Evolutionary conservation across 2,329 filamentous ascomycete genomes (phyloP).

Genomic region (Plenodomus tracheiphilus): DNA sequence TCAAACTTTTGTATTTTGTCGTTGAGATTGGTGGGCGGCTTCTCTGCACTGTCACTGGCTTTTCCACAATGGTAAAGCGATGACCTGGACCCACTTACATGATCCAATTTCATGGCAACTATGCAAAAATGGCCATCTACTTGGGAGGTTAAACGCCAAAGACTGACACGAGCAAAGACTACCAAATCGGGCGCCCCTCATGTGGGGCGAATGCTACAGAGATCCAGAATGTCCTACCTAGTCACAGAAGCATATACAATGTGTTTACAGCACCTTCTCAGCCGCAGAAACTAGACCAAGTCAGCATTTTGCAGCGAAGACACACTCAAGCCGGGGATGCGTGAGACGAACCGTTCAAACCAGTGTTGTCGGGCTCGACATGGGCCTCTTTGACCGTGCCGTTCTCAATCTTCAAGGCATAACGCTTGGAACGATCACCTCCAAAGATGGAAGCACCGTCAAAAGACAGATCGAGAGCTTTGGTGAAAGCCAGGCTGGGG

Average conservation of each 20-base stretch:
- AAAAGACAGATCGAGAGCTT: slow-evolving; percentile 80
- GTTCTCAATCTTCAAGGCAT: slow-evolving; percentile 79
- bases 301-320: slow-evolving; percentile 3
- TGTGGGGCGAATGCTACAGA: too few species aligned
- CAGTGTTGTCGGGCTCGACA: slow-evolving; percentile 87
- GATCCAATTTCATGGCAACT: too few species aligned
- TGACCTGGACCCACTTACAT: too few species aligned
- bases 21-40: too few species aligned
- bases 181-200: too few species aligned
- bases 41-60: too few species aligned
- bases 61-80: too few species aligned
- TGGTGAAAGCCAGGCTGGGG: slow-evolving; percentile 76
- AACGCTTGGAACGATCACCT: slow-evolving; percentile 80
- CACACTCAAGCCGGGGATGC: not conserved
- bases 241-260: not conserved
- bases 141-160: not conserved
- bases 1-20: too few species aligned
- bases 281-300: slow-evolving; percentile 33
- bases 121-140: too few species aligned
- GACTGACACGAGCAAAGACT: not conserved
- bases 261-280: slow-evolving; percentile 32
- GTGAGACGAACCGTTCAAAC: slow-evolving; percentile 67
- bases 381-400: slow-evolving; percentile 81
- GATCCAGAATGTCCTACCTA: not conserved
- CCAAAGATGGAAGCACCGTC: slow-evolving; percentile 81